Conservation (phyloP, 805 yeast species). For the Wickerhamiella domercqiae region DNA sequence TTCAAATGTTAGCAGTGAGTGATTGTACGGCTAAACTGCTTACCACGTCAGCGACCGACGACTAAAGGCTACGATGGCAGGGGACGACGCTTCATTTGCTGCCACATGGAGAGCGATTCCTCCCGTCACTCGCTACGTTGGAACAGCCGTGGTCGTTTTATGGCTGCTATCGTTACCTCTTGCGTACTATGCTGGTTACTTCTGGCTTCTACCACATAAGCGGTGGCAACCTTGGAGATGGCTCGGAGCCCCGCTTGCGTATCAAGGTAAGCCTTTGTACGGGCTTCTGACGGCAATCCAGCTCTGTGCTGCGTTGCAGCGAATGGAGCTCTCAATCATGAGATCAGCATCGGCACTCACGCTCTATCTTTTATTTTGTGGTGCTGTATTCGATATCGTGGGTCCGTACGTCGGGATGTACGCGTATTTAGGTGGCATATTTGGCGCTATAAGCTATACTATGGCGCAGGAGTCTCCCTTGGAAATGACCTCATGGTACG, state of each 20-base stretch:
- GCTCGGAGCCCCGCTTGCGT: constrained; percentile 9
- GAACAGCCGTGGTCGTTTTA: constrained; percentile 3
- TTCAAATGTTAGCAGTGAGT: background rate
- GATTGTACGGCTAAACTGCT: too few species aligned
- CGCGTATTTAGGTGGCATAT: constrained; percentile 19
- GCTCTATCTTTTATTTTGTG: constrained; percentile 15
- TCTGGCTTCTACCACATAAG: constrained; percentile 9
- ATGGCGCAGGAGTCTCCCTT: constrained; percentile 25
- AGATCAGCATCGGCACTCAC: constrained; percentile 5
- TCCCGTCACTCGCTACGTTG: constrained; percentile 9
- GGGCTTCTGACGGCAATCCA: constrained; percentile 7
- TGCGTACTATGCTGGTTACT: constrained; percentile 6
- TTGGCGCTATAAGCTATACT: constrained; percentile 25
- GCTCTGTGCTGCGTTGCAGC: constrained; percentile 5
- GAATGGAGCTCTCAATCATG: constrained; percentile 9
- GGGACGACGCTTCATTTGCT: constrained; percentile 1
- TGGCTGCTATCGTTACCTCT: constrained; percentile 2
- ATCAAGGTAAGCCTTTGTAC: constrained; percentile 2
- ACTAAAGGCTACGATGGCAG: background rate
- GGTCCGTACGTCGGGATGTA: constrained; percentile 12
- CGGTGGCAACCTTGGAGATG: constrained; percentile 12
- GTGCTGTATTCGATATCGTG: constrained; percentile 13
- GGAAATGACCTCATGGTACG: constrained; percentile 17
- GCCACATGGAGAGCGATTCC: constrained; percentile 14
- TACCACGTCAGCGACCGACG: too few species aligned